Base-by-base conservation (phyloP, 306 rosid genomes). In the Myrica gale region DNA sequence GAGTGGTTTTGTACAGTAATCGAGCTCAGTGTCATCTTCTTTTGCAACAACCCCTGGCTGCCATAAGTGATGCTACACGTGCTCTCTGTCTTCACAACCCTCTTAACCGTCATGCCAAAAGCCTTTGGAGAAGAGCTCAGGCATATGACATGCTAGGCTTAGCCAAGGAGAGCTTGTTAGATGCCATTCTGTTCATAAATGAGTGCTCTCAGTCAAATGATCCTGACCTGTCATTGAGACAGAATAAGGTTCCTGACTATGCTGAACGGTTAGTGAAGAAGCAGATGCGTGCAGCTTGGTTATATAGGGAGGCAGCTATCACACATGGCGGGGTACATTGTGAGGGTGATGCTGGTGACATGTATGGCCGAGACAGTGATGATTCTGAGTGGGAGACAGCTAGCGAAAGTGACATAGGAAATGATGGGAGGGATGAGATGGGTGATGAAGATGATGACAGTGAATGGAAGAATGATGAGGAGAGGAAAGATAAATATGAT, bases 361-460 rank as follows among this genome's bases (percentile, higher is more conserved):
- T 90, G 44, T 95, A 88, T 87, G 97, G 96, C 72, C 90, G 84
- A 46, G 97, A 89, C 72, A 88, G 88, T 37, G 99, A 96, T 83
- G 98, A 92, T 82, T 96, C 99, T 4, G 99, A 96, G 79, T 96
- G 99, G 99, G 99, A 96, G 87, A 96, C 99, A 0, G 99, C 99
- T 17, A 96, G 99, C 78, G 99, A 96, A 85, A 96, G 99, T 47
- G 99, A 96, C 87, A 86, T 87, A 67, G 99, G 97, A 71, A 92
- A 89, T 77, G 98, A 90, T 83, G 95, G 97, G 80, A 88, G 90
- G 79, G 90, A 89, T 74, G 89, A 83, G 56, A 93, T 92, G 89
- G 97, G 87, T 0, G 91, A 90, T 43, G 88, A 84, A 6, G 98
- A 90, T 0, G 94, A 92, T 0, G 85, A 83, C 0, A 79, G 90